Conservation (phyloP, 164 flowering plant species). For the Chloranthus sessilifolius region DNA sequence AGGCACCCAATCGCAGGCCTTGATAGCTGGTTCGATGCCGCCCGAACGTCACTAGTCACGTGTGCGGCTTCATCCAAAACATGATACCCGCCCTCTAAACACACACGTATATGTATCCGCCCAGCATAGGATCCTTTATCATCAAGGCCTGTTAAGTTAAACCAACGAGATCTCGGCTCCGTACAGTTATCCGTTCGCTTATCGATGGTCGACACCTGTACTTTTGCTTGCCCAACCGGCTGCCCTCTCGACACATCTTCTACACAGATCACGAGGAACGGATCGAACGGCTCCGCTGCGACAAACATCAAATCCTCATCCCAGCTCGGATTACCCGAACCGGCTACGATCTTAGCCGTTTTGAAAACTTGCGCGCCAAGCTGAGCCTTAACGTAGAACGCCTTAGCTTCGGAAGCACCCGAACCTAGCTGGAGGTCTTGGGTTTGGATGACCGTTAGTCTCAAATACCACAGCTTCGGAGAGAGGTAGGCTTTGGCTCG, state of each 20-base stretch:
- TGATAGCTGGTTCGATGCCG: slow-evolving; percentile 72
- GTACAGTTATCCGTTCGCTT: slow-evolving; percentile 47
- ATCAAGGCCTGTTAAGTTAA: slow-evolving; percentile 46
- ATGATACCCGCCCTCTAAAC: slow-evolving; percentile 95
- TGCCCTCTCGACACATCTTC: slow-evolving; percentile 52
- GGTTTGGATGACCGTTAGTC: slow-evolving; percentile 94
- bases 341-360: slow-evolving; percentile 38
- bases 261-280: slow-evolving; percentile 57
- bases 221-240: slow-evolving; percentile 52
- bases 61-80: slow-evolving; percentile 93
- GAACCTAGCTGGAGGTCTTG: slow-evolving; percentile 74
- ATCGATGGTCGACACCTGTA: slow-evolving; percentile 61
- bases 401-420: slow-evolving; percentile 42
- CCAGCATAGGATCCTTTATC: slow-evolving; percentile 60
- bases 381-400: slow-evolving; percentile 73
- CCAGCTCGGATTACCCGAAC: slow-evolving; percentile 67
- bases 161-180: slow-evolving; percentile 72
- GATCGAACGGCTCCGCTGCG: slow-evolving; percentile 97
- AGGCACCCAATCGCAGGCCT: slow-evolving; percentile 80
- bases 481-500: slow-evolving; percentile 92
- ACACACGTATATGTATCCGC: slow-evolving; percentile 68
- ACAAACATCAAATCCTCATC: slow-evolving; percentile 85
- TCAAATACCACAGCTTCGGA: slow-evolving; percentile 94
- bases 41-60: slow-evolving; percentile 77
- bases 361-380: slow-evolving; percentile 80